These are phyloP conservation scores for Pseudopyricularia cyperi DNA, from an alignment of 2,329 filamentous ascomycete genomes.

Conservation along the genomic window DNA sequence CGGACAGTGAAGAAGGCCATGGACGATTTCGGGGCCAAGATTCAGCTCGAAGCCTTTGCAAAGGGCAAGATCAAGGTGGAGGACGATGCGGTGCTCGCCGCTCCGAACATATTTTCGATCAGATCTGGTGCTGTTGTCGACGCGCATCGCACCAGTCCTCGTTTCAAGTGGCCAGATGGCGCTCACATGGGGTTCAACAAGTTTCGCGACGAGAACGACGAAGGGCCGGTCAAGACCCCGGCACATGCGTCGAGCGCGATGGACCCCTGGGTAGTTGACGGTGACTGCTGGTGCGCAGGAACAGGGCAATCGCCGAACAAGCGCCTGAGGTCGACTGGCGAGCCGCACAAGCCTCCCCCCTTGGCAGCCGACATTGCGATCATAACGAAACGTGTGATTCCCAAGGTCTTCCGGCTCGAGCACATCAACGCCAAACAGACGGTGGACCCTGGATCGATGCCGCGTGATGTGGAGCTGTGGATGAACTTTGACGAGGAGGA, in stretches of 20 bases:
- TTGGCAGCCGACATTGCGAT: slow-evolving; percentile 53
- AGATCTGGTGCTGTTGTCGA: slow-evolving; percentile 56
- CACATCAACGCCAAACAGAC: slow-evolving; percentile 53
- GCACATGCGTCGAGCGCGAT: slow-evolving; percentile 27
- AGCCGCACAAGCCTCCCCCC: slow-evolving; percentile 25
- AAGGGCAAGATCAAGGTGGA: slow-evolving; percentile 31
- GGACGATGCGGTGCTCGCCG: slow-evolving; percentile 29
- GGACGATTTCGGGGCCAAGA: slow-evolving; percentile 27
- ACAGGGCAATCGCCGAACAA: slow-evolving; percentile 20
- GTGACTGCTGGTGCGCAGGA: slow-evolving; percentile 77
- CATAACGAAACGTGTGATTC: slow-evolving; percentile 44
- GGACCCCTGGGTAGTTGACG: slow-evolving; percentile 59
- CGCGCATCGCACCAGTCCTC: slow-evolving; percentile 43
- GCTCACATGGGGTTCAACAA: slow-evolving; percentile 8
- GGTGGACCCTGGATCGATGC: slow-evolving; percentile 47
- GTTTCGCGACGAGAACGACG: not conserved
- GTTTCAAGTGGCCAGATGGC: slow-evolving; percentile 19
- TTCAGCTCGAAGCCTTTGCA: slow-evolving; percentile 32
- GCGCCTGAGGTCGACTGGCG: slow-evolving; percentile 19
- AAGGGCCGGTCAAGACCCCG: not conserved
- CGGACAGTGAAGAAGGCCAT: slow-evolving; percentile 27
- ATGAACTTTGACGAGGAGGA: slow-evolving; percentile 37
- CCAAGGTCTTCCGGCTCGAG: slow-evolving; percentile 59
- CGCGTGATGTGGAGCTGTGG: slow-evolving; percentile 59
- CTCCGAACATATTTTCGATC: no score